Evolutionary conservation across 768 basidiomycete genomes (phyloP).

Genomic region (Postia placenta): DNA sequence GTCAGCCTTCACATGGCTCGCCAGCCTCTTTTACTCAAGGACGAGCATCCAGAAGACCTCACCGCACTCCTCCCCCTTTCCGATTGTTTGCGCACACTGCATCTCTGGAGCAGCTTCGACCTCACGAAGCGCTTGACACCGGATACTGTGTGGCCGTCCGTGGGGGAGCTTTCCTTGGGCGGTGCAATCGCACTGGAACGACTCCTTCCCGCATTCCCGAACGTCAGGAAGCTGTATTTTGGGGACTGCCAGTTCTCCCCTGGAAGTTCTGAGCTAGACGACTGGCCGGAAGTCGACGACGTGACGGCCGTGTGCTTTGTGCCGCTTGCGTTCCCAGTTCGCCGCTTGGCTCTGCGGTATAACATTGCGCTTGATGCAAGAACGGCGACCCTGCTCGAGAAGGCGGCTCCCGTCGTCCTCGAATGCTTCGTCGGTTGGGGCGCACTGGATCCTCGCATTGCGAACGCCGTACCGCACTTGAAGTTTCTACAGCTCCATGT

Average conservation of each 20-base stretch:
- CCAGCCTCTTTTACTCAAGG: not conserved
- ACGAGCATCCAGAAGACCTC: not conserved
- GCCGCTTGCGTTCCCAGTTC: conserved; percentile 11
- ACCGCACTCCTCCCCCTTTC: not conserved
- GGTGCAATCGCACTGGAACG: not conserved
- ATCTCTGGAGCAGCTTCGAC: not conserved
- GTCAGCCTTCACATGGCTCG: not conserved
- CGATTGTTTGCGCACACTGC: not conserved
- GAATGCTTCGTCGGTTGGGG: not conserved
- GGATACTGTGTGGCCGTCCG: not conserved
- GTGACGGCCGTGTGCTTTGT: conserved; percentile 12
- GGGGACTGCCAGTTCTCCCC: not conserved
- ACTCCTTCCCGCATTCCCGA: not conserved
- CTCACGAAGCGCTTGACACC: not conserved
- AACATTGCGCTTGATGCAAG: conserved; percentile 6
- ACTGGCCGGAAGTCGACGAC: conserved; percentile 15
- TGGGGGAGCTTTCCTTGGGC: not conserved
- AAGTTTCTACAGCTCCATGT: not conserved
- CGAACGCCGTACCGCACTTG: not conserved
- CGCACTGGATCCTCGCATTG: not conserved
- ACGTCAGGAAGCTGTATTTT: not conserved
- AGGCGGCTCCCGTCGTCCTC: not conserved
- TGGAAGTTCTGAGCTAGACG: not conserved
- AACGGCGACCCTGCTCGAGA: not conserved
- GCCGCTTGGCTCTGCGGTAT: conserved; percentile 11